Percentiles rank a stretch among this genome's conserved stretches.
Evolutionary conservation across 805 yeast genomes (phyloP).

Genomic region (Candida methanosorbosa): DNA sequence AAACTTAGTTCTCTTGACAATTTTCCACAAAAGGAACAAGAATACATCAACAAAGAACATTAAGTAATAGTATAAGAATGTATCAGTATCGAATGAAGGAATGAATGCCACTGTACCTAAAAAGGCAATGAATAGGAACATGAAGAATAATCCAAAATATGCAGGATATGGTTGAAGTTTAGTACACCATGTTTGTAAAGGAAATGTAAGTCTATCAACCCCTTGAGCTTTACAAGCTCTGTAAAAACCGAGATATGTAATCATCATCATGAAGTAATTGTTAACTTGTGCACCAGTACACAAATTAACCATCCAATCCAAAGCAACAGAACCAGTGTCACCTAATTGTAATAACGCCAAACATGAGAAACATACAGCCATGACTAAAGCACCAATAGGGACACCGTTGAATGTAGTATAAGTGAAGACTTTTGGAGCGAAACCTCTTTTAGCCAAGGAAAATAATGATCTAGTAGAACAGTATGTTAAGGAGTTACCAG

Average conservation of each 20-base stretch:
- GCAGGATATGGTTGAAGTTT: constrained; percentile 30
- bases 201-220: constrained; percentile 31
- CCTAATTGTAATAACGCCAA: constrained; percentile 28
- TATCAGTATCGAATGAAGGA: constrained; percentile 27
- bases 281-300: constrained; percentile 21
- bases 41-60: constrained; percentile 32
- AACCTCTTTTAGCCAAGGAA: constrained; percentile 63
- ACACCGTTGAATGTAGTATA: constrained; percentile 49
- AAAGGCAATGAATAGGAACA: constrained; percentile 28
- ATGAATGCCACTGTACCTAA: constrained; percentile 32
- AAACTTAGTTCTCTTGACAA: constrained; percentile 28
- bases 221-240: constrained; percentile 53
- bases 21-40: constrained; percentile 26
- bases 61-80: constrained; percentile 36
- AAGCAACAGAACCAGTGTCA: constrained; percentile 16
- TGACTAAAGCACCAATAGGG: constrained; percentile 29
- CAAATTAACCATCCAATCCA: constrained; percentile 23
- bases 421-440: constrained; percentile 62
- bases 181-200: constrained; percentile 41
- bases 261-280: constrained; percentile 23
- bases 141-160: constrained; percentile 15
- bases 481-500: constrained; percentile 76
- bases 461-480: constrained; percentile 62
- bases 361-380: constrained; percentile 22
- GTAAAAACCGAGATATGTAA: constrained; percentile 55